phyloP scores from a whole-genome alignment of 2,329 filamentous ascomycete species.

The Hymenoscyphus repandus region DNA sequence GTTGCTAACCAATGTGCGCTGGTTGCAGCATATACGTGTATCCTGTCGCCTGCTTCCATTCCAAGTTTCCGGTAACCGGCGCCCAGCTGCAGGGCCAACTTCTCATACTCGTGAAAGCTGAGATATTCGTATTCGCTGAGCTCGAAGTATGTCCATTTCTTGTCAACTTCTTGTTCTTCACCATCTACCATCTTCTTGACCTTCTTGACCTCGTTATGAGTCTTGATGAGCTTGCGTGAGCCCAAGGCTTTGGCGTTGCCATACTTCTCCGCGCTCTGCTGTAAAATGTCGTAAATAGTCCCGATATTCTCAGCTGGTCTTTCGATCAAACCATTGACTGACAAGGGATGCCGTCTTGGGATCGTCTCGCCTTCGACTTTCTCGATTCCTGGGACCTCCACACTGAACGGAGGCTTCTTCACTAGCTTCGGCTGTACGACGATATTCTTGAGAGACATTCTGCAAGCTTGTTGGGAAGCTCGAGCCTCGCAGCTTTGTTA shows the following conservation, averaged over 20 bases:
- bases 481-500: neutral
- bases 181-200: constrained; percentile 84
- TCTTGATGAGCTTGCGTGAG: constrained; percentile 67
- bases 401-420: constrained; percentile 51
- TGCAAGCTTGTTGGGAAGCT: constrained; percentile 15
- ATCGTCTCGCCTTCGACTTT: constrained; percentile 65
- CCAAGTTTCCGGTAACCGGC: constrained; percentile 69
- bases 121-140: constrained; percentile 73
- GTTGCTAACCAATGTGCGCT: constrained; percentile 70
- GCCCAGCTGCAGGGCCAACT: constrained; percentile 61
- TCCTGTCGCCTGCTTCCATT: constrained; percentile 58
- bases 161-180: constrained; percentile 72
- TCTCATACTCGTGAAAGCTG: constrained; percentile 73
- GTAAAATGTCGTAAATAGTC: constrained; percentile 73
- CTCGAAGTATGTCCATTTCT: constrained; percentile 87
- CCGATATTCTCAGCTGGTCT: constrained; percentile 53
- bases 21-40: constrained; percentile 79
- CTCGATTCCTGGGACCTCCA: constrained; percentile 53
- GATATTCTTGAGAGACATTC: constrained; percentile 30
- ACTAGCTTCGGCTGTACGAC: constrained; percentile 25
- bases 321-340: constrained; percentile 51
- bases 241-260: constrained; percentile 63
- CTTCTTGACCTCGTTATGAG: constrained; percentile 80
- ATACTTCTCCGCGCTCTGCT: constrained; percentile 58
- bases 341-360: constrained; percentile 53